Percentiles rank a stretch among this genome's conserved stretches.
Evolutionary conservation across 352 stramenopile species (phyloP).

Genomic region (Globisporangium nunn): DNA sequence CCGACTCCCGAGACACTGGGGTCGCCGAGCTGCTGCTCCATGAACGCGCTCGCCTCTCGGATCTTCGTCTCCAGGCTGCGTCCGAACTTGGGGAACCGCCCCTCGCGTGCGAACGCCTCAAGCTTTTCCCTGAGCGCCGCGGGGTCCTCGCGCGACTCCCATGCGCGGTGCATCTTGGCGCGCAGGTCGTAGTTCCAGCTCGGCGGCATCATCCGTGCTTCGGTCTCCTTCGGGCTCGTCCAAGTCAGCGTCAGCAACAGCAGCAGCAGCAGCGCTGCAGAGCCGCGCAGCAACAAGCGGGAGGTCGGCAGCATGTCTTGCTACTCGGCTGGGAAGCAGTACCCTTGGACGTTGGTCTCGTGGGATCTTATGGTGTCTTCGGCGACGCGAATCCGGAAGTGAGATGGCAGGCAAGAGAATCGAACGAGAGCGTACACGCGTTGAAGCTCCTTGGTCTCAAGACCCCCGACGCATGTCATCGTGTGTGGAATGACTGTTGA

Average conservation of each 20-base stretch:
- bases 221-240: not conserved
- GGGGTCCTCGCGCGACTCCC: slow-evolving; percentile 1
- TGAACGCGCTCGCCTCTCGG: slow-evolving; percentile 29
- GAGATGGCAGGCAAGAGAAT: not conserved
- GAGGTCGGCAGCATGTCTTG: not conserved
- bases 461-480: not conserved
- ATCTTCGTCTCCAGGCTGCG: slow-evolving; percentile 38
- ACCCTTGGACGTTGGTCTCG: too few species aligned
- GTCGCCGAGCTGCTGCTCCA: slow-evolving; percentile 33
- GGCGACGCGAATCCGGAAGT: not conserved
- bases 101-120: slow-evolving; percentile 23
- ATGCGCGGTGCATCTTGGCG: slow-evolving; percentile 12
- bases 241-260: not conserved
- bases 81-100: slow-evolving; percentile 26
- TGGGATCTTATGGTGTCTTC: too few species aligned
- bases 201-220: slow-evolving; percentile 6
- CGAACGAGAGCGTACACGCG: not conserved
- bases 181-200: slow-evolving; percentile 8
- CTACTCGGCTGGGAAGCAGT: not conserved
- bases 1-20: slow-evolving; percentile 30
- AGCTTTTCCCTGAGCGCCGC: slow-evolving; percentile 21
- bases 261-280: not conserved
- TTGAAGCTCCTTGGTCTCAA: not conserved
- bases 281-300: not conserved
- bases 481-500: not conserved